These are phyloP conservation scores for Acacia crassicarpa DNA, from an alignment of 306 rosid genomes.

Conservation along the genomic window DNA sequence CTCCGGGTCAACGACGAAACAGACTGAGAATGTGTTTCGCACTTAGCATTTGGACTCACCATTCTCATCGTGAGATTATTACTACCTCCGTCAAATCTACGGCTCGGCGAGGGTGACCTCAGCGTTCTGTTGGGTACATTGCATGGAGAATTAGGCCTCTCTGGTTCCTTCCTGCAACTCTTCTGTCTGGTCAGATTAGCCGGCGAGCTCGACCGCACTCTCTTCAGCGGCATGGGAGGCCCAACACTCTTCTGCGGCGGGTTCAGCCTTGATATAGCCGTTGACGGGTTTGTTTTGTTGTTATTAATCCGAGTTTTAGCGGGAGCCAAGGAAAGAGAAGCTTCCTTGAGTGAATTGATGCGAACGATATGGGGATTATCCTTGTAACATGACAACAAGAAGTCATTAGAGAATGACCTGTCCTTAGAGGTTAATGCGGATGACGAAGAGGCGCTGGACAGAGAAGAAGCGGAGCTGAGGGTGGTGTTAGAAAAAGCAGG, in stretches of 20 bases:
- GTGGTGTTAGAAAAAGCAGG: conserved; percentile 39
- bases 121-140: conserved; percentile 32
- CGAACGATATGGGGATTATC: conserved; percentile 71
- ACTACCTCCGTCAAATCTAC: conserved; percentile 33
- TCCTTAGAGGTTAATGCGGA: conserved; percentile 53
- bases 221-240: conserved; percentile 49
- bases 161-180: conserved; percentile 64
- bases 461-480: conserved; percentile 40
- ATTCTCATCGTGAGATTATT: conserved; percentile 29
- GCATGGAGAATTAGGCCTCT: conserved; percentile 29
- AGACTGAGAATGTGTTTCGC: not conserved
- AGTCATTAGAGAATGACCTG: conserved; percentile 72
- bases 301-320: not conserved
- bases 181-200: conserved; percentile 56
- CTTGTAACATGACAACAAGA: conserved; percentile 60
- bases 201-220: conserved; percentile 65
- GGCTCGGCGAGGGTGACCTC: conserved; percentile 69
- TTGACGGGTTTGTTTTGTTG: not conserved
- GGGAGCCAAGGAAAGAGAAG: conserved; percentile 18
- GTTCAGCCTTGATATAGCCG: not conserved
- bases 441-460: conserved; percentile 48
- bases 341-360: conserved; percentile 57
- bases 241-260: conserved; percentile 16
- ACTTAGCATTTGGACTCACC: conserved; percentile 8
- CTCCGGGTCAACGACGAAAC: conserved; percentile 21